These are phyloP conservation scores for Pseudoneurospora amorphoporcata DNA, from an alignment of 495 filamentous ascomycete species.

Conservation along the genomic window DNA sequence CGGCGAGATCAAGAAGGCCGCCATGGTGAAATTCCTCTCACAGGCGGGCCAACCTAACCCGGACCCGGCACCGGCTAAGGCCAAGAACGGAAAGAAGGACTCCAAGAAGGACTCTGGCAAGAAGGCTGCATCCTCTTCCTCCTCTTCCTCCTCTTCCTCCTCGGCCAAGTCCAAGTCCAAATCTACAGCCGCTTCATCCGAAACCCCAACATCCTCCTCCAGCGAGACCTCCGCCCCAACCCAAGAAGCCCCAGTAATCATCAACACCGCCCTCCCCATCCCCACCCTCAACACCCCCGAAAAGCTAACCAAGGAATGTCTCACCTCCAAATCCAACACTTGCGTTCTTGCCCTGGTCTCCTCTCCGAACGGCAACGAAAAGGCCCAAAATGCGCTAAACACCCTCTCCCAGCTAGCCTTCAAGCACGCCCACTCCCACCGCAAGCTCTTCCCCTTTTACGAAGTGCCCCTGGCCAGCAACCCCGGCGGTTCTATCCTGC, in stretches of 20 bases:
- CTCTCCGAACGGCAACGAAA: conserved; percentile 34
- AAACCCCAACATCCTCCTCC: conserved; percentile 24
- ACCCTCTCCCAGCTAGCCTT: conserved; percentile 64
- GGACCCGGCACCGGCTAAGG: conserved; percentile 43
- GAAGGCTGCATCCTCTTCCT: conserved; percentile 37
- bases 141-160: conserved; percentile 37
- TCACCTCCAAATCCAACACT: conserved; percentile 65
- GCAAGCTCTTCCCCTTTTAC: conserved; percentile 74
- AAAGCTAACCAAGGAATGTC: conserved; percentile 57
- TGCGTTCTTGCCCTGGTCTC: conserved; percentile 79
- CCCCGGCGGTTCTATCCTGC: conserved; percentile 42
- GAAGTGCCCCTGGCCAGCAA: conserved; percentile 54
- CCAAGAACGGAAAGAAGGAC: conserved; percentile 43
- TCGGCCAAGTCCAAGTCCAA: conserved; percentile 27
- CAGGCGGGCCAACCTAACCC: conserved; percentile 70
- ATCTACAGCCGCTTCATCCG: conserved; percentile 5
- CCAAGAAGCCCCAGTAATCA: conserved; percentile 32
- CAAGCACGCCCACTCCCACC: conserved; percentile 53
- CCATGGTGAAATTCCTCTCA: conserved; percentile 73
- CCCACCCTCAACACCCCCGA: conserved; percentile 36
- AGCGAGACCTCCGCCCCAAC: conserved; percentile 24
- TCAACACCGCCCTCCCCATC: conserved; percentile 46
- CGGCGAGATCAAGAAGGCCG: conserved; percentile 77
- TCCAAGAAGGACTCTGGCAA: conserved; percentile 26
- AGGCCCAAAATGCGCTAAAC: conserved; percentile 47